Percentiles rank a stretch among this genome's conserved stretches.
These are phyloP conservation scores for Phaeoacremonium minimum DNA, from an alignment of 2,329 filamentous ascomycete genomes.

Conservation along the genomic window DNA sequence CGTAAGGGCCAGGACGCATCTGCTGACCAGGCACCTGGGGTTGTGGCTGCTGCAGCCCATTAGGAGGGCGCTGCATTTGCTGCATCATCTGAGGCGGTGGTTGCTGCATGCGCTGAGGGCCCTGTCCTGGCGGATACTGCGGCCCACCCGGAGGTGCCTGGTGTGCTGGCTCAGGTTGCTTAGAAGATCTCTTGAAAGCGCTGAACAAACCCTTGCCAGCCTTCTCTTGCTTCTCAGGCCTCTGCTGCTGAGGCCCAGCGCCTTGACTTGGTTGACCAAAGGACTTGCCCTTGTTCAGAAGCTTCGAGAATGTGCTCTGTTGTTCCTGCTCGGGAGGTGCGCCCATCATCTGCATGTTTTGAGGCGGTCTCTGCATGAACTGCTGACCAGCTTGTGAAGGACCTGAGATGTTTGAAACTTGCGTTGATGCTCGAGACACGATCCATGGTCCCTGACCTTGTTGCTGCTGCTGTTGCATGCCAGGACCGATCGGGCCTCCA, in stretches of 20 bases:
- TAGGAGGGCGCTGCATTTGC: constrained; percentile 9
- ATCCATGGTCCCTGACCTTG: neutral
- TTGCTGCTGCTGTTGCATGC: neutral
- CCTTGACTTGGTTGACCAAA: constrained; percentile 10
- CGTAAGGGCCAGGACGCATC: constrained; percentile 4
- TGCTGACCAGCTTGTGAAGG: constrained; percentile 4
- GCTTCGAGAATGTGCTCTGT: constrained; percentile 11
- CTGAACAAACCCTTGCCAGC: constrained; percentile 15
- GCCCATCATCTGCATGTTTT: constrained; percentile 6
- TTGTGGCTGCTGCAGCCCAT: constrained; percentile 6
- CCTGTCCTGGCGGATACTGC: constrained; percentile 8
- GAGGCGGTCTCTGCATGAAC: constrained; percentile 2
- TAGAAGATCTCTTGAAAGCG: constrained; percentile 18
- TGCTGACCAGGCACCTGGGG: constrained; percentile 3
- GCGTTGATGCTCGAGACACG: neutral
- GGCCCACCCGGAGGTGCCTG: constrained; percentile 18
- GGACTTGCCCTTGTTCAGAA: constrained; percentile 11
- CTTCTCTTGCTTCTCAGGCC: constrained; percentile 16
- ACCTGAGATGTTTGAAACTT: neutral
- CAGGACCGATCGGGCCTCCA: neutral
- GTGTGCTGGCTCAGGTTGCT: constrained; percentile 14
- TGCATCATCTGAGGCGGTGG: constrained; percentile 5
- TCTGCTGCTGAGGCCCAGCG: constrained; percentile 15
- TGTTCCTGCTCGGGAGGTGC: constrained; percentile 9
- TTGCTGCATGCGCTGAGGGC: constrained; percentile 1